Percentiles rank a stretch among this genome's conserved stretches.
phyloP scores from a whole-genome alignment of 2,329 filamentous ascomycete species.

The Colletotrichum paranaense region DNA sequence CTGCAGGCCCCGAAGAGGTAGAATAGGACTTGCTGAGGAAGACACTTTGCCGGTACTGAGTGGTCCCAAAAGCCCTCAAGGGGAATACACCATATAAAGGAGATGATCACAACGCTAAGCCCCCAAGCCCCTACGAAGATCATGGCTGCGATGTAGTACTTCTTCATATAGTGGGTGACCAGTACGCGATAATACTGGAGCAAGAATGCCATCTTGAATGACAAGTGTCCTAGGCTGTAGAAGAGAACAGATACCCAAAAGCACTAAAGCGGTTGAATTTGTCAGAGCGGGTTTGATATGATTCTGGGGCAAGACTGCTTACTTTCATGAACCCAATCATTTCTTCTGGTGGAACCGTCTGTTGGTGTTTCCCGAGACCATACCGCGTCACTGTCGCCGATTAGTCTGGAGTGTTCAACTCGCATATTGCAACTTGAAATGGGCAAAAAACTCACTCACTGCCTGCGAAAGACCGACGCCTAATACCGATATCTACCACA shows the following conservation, averaged over 20 bases:
- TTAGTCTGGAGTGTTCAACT: neutral
- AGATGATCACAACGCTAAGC: slow-evolving; percentile 39
- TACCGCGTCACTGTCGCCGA: slow-evolving; percentile 24
- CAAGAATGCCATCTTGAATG: slow-evolving; percentile 48
- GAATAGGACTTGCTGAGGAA: slow-evolving; percentile 35
- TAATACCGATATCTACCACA: slow-evolving; percentile 6
- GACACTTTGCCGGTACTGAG: slow-evolving; percentile 34
- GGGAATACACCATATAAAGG: slow-evolving; percentile 40
- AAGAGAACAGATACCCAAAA: slow-evolving; percentile 45
- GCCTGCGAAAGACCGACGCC: slow-evolving; percentile 15
- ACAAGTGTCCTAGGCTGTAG: slow-evolving; percentile 43
- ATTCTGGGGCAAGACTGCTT: neutral
- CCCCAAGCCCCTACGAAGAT: slow-evolving; percentile 42
- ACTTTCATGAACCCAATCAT: slow-evolving; percentile 28
- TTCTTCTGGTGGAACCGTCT: neutral
- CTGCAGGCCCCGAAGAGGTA: slow-evolving; percentile 41
- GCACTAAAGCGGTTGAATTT: slow-evolving; percentile 33
- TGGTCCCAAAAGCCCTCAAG: slow-evolving; percentile 43
- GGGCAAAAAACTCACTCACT: slow-evolving; percentile 5
- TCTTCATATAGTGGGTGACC: slow-evolving; percentile 40
- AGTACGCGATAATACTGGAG: slow-evolving; percentile 51
- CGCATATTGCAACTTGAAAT: too few relatives aligned
- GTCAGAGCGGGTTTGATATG: neutral
- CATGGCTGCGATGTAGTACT: slow-evolving; percentile 41
- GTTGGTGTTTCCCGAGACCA: slow-evolving; percentile 37